These are phyloP conservation scores for Geopyxis carbonaria DNA, from an alignment of 495 filamentous ascomycete species.

Conservation along the genomic window DNA sequence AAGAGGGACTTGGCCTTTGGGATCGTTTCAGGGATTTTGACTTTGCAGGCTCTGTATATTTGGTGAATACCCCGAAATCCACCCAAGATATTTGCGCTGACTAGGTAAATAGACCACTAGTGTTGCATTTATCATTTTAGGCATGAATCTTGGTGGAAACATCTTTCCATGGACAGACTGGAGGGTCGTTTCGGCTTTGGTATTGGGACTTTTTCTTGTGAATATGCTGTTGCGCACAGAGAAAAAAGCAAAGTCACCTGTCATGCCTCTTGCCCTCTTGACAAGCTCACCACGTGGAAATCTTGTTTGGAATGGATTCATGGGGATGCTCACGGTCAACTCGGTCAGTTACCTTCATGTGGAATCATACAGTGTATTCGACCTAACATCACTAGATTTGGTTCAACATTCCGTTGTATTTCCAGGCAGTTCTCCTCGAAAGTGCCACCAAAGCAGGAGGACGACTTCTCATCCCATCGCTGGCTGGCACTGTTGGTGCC, in stretches of 20 bases:
- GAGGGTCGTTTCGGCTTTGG: constrained; percentile 45
- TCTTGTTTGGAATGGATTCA: constrained; percentile 54
- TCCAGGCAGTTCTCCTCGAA: constrained; percentile 61
- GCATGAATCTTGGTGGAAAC: constrained; percentile 64
- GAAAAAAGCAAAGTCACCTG: constrained; percentile 40
- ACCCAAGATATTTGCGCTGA: too few species aligned
- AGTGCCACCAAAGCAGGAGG: constrained; percentile 54
- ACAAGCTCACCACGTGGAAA: constrained; percentile 41
- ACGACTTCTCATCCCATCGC: constrained; percentile 44
- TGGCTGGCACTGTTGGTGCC: constrained; percentile 41
- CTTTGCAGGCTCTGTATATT: constrained; percentile 43
- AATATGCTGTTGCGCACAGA: constrained; percentile 47
- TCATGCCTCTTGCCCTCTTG: constrained; percentile 54
- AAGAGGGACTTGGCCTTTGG: constrained; percentile 32
- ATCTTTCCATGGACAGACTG: constrained; percentile 56
- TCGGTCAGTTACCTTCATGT: constrained; percentile 28
- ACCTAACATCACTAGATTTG: constrained; percentile 27
- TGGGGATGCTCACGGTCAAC: constrained; percentile 45
- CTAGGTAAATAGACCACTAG: constrained; percentile 2
- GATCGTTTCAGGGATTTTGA: constrained; percentile 53
- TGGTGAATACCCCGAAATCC: constrained; percentile 26
- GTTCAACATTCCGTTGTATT: constrained; percentile 67
- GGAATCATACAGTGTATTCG: not conserved
- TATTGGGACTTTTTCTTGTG: constrained; percentile 37
- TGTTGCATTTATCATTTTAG: constrained; percentile 40